Evolutionary conservation across 1,139 yeast genomes (phyloP).

Genomic region (Taphrina communis): DNA sequence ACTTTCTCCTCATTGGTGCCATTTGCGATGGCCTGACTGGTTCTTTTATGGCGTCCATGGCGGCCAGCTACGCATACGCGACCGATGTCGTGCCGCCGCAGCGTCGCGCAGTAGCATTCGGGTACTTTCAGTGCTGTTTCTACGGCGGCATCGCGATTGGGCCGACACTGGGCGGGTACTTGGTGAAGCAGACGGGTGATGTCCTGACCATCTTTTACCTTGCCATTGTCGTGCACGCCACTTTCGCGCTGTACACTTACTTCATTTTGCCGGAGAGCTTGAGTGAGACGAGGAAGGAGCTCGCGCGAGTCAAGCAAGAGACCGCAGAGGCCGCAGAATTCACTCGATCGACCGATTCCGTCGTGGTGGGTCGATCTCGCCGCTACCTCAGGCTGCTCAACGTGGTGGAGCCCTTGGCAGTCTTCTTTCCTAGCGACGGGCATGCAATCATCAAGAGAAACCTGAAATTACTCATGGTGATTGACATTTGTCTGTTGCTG

Average conservation of each 20-base stretch:
- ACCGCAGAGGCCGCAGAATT: slow-evolving; percentile 10
- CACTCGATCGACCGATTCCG: background rate
- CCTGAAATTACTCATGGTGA: slow-evolving; percentile 22
- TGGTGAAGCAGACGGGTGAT: slow-evolving; percentile 49
- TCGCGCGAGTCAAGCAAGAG: slow-evolving; percentile 30
- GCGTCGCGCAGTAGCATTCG: slow-evolving; percentile 62
- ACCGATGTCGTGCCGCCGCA: slow-evolving; percentile 67
- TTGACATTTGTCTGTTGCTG: slow-evolving; percentile 51
- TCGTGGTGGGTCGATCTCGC: background rate
- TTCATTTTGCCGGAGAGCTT: slow-evolving; percentile 64
- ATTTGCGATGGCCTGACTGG: slow-evolving; percentile 63
- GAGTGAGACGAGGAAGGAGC: slow-evolving; percentile 43
- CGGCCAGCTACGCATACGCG: slow-evolving; percentile 66
- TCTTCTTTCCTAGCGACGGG: slow-evolving; percentile 34
- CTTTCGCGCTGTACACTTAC: slow-evolving; percentile 52
- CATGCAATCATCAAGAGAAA: slow-evolving; percentile 27
- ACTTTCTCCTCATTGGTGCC: slow-evolving; percentile 54
- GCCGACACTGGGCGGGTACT: slow-evolving; percentile 63
- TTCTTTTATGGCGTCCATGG: slow-evolving; percentile 58
- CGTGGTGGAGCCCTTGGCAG: slow-evolving; percentile 18
- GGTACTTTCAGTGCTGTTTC: slow-evolving; percentile 63
- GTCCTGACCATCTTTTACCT: slow-evolving; percentile 49
- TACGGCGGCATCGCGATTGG: slow-evolving; percentile 68
- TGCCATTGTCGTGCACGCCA: slow-evolving; percentile 47
- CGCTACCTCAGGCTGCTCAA: slow-evolving; percentile 8